A percentile compares a stretch with the other conserved stretches of the same genome.
Conservation (phyloP, 2,329 filamentous ascomycete genomes). For the Fusarium robinianum region DNA sequence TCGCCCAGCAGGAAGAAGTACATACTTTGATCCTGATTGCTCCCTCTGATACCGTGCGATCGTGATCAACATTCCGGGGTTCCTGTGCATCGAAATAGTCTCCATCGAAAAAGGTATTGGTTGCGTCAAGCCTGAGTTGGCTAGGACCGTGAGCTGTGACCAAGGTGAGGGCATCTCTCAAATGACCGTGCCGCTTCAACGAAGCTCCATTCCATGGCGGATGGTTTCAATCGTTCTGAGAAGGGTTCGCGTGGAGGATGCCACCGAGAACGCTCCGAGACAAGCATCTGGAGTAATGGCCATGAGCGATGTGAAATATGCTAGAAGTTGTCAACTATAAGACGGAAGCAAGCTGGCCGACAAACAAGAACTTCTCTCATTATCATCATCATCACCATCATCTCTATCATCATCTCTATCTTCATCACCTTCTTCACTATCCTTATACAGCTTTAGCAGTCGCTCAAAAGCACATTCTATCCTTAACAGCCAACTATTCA, state of each 20-base stretch:
- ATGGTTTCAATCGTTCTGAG: background rate
- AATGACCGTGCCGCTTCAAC: too few relatives aligned
- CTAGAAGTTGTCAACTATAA: slow-evolving; percentile 14
- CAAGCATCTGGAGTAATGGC: slow-evolving; percentile 2
- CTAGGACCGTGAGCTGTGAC: too few relatives aligned
- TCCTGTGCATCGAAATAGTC: too few relatives aligned
- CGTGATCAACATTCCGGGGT: too few relatives aligned
- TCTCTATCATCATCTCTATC: slow-evolving; percentile 2
- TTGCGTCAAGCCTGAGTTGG: too few relatives aligned
- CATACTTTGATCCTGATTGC: too few relatives aligned
- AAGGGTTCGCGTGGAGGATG: background rate
- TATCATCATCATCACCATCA: background rate
- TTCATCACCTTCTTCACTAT: background rate
- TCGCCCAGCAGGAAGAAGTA: too few relatives aligned
- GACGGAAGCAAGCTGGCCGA: slow-evolving; percentile 6
- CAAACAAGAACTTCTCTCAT: too few relatives aligned
- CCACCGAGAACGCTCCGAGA: slow-evolving; percentile 21
- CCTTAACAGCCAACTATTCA: slow-evolving; percentile 1
- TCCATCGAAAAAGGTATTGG: too few relatives aligned
- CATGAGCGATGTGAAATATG: background rate
- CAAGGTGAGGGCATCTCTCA: too few relatives aligned
- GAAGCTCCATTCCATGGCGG: background rate
- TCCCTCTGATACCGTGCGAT: too few relatives aligned
- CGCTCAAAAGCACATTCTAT: background rate
- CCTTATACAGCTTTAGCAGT: background rate